phyloP scores from a whole-genome alignment of 208 protist genomes.

The Lotmaria passim region DNA sequence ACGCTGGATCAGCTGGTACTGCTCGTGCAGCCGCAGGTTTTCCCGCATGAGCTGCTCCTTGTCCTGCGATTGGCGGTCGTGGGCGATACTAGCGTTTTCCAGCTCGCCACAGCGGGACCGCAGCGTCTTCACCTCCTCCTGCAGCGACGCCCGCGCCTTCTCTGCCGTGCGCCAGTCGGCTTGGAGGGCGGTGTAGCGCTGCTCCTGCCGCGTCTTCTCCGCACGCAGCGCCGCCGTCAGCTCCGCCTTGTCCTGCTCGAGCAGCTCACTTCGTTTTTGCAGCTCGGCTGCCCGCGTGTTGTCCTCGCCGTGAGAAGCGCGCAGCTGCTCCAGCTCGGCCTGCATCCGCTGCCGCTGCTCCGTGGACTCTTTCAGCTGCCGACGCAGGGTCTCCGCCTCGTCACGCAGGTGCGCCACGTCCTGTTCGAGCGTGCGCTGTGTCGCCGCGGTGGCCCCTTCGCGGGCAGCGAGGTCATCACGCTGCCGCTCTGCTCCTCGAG shows the following conservation, averaged over 20 bases:
- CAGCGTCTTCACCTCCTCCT: conserved; percentile 61
- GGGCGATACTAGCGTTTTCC: conserved; percentile 34
- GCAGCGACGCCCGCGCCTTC: conserved; percentile 45
- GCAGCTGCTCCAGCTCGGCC: conserved; percentile 41
- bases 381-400: conserved; percentile 37
- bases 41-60: conserved; percentile 68
- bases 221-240: conserved; percentile 31
- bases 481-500: conserved; percentile 39
- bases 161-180: conserved; percentile 53
- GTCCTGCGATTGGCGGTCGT: conserved; percentile 52
- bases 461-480: conserved; percentile 48
- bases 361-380: conserved; percentile 29
- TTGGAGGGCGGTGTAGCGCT: conserved; percentile 42
- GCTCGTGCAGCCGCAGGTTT: conserved; percentile 71
- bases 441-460: conserved; percentile 30
- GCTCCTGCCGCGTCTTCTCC: conserved; percentile 33
- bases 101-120: conserved; percentile 49
- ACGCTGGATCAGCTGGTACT: conserved; percentile 57
- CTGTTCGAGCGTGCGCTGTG: conserved; percentile 31
- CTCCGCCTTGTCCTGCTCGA: conserved; percentile 43
- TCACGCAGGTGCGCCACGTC: conserved; percentile 32
- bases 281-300: conserved; percentile 33
- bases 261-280: conserved; percentile 25
- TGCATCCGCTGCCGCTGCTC: conserved; percentile 38
- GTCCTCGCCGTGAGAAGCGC: conserved; percentile 25